Base-by-base conservation (phyloP, 2,329 filamentous ascomycete genomes). In the Lecanoromycetidae sp. region DNA sequence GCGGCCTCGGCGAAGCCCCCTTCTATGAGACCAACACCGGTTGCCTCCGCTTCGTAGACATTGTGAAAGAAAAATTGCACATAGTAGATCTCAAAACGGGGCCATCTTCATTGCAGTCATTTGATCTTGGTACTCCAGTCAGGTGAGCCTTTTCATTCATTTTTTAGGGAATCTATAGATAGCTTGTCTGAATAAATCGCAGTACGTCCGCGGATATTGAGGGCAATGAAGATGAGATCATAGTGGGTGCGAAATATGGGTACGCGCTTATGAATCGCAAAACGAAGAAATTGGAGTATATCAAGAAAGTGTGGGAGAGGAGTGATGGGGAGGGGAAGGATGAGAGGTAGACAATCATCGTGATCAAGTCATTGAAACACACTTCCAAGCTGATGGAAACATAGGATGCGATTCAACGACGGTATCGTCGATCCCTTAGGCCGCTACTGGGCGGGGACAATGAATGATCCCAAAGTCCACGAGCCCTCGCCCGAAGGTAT, bases 391-490 rank as follows among this genome's bases (percentile, higher is more conserved):
- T 40, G 35, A 35, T 45, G 44, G 15, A 32, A 45, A 37, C 8
- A n/a, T 54, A 75, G 66, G 37, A 68, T 69, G 66, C 70, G 82
- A 46, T 74, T 73, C 63, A 94, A 94, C 60, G 88, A 94, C 60
- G 87, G 87, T 38, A 82, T 79, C 4, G 79, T 85, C 43, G 87
- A 94, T 60, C 80, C 79, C 22, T 74, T 80, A 52, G 87, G 88
- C 26, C 72, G 86, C 27, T 91, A 90, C 66, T 94, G 86, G 83
- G 71, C 87, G 5, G 86, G 87, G 6, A 77, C 77, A 52, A 94
- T 94, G 84, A 91, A 86, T 53, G 86, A 94, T 59, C 82, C 85
- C 46, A 69, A 79, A 57, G 68, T 77, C 37, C 74, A 81, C 62
- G 75, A 64, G 8, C 57, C 60, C 46, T 53, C 37, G 9, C 23